Evolutionary conservation across 306 rosid species (phyloP).

Genomic region (Hippophae rhamnoides): DNA sequence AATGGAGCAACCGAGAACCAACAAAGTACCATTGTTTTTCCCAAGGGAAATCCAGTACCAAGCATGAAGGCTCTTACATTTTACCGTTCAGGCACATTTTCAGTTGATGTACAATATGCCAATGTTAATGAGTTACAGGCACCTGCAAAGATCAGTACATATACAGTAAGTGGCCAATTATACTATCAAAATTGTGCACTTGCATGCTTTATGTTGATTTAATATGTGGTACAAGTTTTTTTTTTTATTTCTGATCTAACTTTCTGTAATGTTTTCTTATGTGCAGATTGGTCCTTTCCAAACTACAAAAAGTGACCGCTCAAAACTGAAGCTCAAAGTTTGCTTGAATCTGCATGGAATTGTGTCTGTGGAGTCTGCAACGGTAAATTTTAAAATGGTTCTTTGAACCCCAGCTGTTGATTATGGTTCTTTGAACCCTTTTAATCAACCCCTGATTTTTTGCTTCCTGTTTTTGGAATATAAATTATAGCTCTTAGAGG

Average conservation of each 20-base stretch:
- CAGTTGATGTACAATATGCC: conserved; percentile 62
- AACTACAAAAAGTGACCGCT: conserved; percentile 43
- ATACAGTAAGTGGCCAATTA: conserved; percentile 41
- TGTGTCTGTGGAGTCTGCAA: conserved; percentile 64
- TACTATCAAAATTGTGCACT: not conserved
- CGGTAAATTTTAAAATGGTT: conserved; percentile 34
- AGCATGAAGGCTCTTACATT: conserved; percentile 69
- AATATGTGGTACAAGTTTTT: not conserved
- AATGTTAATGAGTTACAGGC: conserved; percentile 47
- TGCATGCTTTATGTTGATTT: not conserved
- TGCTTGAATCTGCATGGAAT: conserved; percentile 77
- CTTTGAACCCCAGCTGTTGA: too few relatives aligned
- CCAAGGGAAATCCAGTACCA: conserved; percentile 79
- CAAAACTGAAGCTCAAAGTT: conserved; percentile 67
- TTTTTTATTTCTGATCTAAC: not conserved
- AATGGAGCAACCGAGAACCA: conserved; percentile 47
- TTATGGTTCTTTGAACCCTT: too few relatives aligned
- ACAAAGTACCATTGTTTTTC: conserved; percentile 50
- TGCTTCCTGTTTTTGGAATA: too few relatives aligned
- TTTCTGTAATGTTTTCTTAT: conserved; percentile 2
- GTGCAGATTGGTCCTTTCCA: conserved; percentile 89
- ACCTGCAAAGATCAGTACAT: conserved; percentile 68
- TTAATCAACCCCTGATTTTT: too few relatives aligned
- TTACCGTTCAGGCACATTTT: conserved; percentile 57
- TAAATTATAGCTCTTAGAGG: conserved; percentile 61